A percentile compares a stretch with the other conserved stretches of the same genome.
Conservation (phyloP, 352 stramenopile genomes). For the Phytopythium litorale region DNA sequence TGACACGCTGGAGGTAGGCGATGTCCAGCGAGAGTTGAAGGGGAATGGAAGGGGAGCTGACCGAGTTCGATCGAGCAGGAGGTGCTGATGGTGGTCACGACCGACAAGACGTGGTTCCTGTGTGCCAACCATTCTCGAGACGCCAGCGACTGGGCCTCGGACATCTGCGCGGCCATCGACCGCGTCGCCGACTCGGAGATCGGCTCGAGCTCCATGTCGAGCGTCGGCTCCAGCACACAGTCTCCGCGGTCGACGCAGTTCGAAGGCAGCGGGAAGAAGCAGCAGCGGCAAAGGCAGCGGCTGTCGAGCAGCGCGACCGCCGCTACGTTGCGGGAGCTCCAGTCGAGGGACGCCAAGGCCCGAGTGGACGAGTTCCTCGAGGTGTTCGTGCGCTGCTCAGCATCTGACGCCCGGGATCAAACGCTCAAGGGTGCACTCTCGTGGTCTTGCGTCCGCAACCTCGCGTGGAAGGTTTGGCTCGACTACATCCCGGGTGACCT, state of each 20-base stretch:
- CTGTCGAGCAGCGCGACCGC: slow-evolving; percentile 39
- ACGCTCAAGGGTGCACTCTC: slow-evolving; percentile 58
- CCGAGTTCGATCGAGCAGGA: slow-evolving; percentile 17
- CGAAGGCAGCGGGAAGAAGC: slow-evolving; percentile 2
- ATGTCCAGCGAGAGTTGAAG: too few species aligned
- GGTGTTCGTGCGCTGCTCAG: slow-evolving; percentile 53
- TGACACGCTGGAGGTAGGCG: slow-evolving; percentile 48
- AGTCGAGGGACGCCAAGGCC: slow-evolving; percentile 42
- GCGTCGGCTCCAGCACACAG: not conserved
- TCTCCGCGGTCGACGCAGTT: not conserved
- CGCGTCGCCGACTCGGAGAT: slow-evolving; percentile 21
- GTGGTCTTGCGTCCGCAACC: slow-evolving; percentile 69
- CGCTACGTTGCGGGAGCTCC: slow-evolving; percentile 53
- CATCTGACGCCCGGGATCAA: slow-evolving; percentile 44
- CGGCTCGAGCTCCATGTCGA: slow-evolving; percentile 1
- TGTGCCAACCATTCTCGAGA: slow-evolving; percentile 55
- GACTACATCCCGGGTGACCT: slow-evolving; percentile 41
- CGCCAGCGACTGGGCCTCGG: slow-evolving; percentile 58
- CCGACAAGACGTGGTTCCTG: slow-evolving; percentile 80
- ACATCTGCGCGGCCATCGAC: slow-evolving; percentile 58
- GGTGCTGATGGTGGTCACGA: slow-evolving; percentile 72
- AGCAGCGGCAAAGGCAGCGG: slow-evolving; percentile 18
- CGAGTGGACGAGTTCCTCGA: slow-evolving; percentile 72
- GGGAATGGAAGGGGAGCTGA: not conserved
- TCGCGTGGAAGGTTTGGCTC: slow-evolving; percentile 74